Evolutionary conservation across 495 filamentous ascomycete genomes (phyloP), one percentile per base, ranked within the genome.

Genomic region (Hyaloscypha variabilis): DNA sequence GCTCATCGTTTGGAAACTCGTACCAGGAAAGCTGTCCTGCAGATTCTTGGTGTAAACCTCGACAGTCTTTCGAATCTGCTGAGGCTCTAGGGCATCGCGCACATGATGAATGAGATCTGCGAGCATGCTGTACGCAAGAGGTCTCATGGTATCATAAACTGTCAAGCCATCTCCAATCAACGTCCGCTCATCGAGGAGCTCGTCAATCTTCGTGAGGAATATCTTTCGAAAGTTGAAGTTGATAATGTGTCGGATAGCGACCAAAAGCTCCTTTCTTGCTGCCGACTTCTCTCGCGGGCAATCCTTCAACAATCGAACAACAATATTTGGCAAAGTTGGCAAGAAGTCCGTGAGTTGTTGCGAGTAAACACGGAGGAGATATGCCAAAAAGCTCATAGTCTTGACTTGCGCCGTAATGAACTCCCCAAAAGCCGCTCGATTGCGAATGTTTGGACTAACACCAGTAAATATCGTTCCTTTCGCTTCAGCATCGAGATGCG

Each of bases 1-100:
- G 71, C 95, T 98, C 96, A 99, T 99, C 0, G 96, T 99, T 75
- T 99, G 96, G 74, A 98, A 99, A 75, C 95, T 98, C 5, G 96
- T 98, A 17, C 96, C 96, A 2, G 96, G 96, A 69, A 97, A 96
- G 66, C 91, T 91, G 74, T 98, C 96, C 69, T 96, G 94, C 25
- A 99, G 82, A 68, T 98, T 98, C 70, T 91, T 93, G 5, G 95
- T 97, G 75, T 98, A 99, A 8, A 98, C 96, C 70, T 96, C 92
- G 11, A 99, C 92, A 0, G 96, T 97, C 68, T 91, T 88, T 57
- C 93, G 87, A 64, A 99, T 99, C 77, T 98, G 96, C 61, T 94
- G 89, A 11, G 88, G 88, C 0, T 81, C 83, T 23, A 99, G 81
- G 11, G 87, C 84, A 57, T 97, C 94, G 39, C 96, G 89, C 23